Conservation (phyloP, 78 protist genomes). For the Dictyostelium intermedium region DNA sequence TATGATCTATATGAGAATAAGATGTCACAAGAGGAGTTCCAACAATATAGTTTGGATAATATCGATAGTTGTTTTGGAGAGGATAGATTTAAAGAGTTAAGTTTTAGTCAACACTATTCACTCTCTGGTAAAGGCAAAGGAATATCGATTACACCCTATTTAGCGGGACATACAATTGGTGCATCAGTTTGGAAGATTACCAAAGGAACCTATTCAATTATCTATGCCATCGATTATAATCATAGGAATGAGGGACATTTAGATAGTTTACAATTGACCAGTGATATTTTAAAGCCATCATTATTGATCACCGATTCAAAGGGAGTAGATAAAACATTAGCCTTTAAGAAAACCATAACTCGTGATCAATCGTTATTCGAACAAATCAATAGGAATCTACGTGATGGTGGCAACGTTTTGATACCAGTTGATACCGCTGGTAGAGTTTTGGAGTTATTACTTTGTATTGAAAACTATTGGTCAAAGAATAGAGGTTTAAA, state of each 20-base stretch:
- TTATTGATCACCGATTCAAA: slow-evolving; percentile 88
- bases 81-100: slow-evolving; percentile 64
- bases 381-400: slow-evolving; percentile 32
- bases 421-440: slow-evolving; percentile 90
- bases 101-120: slow-evolving; percentile 80
- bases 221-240: slow-evolving; percentile 94
- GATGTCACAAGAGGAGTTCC: slow-evolving; percentile 64
- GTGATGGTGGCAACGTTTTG: slow-evolving; percentile 89
- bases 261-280: slow-evolving; percentile 45
- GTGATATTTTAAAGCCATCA: slow-evolving; percentile 82
- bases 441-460: slow-evolving; percentile 83
- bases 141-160: slow-evolving; percentile 76
- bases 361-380: slow-evolving; percentile 38
- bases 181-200: slow-evolving; percentile 94
- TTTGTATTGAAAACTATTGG: slow-evolving; percentile 83
- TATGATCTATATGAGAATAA: slow-evolving; percentile 85
- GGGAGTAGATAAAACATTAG: slow-evolving; percentile 17
- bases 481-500: background rate
- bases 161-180: slow-evolving; percentile 89
- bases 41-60: slow-evolving; percentile 82
- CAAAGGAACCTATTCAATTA: slow-evolving; percentile 90
- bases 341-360: slow-evolving; percentile 38
- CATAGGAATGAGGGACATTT: slow-evolving; percentile 91
- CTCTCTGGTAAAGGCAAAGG: slow-evolving; percentile 10
- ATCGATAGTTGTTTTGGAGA: slow-evolving; percentile 83